phyloP scores from a whole-genome alignment of 331 rosid genomes.

The Malus hybrid region DNA sequence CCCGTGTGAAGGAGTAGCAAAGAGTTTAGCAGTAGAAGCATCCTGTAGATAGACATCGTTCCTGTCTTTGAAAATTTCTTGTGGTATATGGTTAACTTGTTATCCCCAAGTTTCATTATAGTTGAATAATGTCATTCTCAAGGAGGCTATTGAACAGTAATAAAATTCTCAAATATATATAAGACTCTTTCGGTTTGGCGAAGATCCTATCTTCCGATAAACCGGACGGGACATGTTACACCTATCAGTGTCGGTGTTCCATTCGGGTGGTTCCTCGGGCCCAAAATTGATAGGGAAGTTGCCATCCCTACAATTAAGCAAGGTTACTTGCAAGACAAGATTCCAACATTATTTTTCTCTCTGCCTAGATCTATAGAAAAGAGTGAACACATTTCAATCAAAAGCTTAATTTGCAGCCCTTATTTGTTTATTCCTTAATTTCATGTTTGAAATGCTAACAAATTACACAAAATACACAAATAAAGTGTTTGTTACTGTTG shows the following conservation, averaged over 20 bases:
- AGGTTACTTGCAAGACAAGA: not conserved
- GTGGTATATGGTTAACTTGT: not conserved
- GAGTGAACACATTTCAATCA: not conserved
- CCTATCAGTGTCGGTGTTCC: not conserved
- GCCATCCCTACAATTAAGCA: not conserved
- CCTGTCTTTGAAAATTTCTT: not conserved
- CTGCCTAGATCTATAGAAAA: not conserved
- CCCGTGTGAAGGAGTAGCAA: slow-evolving; percentile 64
- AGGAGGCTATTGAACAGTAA: not conserved
- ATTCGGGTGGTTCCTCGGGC: not conserved
- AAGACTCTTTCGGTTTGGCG: not conserved
- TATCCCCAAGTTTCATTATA: not conserved
- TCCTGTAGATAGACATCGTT: slow-evolving; percentile 41
- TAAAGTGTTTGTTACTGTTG: not conserved
- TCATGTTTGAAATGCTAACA: not conserved
- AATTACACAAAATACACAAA: not conserved
- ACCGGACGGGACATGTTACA: not conserved
- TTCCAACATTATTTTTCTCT: not conserved
- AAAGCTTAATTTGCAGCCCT: not conserved
- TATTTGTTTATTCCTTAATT: not conserved
- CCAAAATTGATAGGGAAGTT: not conserved
- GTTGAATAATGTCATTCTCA: slow-evolving; percentile 16
- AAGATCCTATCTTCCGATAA: not conserved
- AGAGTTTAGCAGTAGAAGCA: slow-evolving; percentile 92
- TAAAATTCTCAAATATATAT: not conserved